Conservation (phyloP, 495 filamentous ascomycete genomes). For the Tuber magnatum region DNA sequence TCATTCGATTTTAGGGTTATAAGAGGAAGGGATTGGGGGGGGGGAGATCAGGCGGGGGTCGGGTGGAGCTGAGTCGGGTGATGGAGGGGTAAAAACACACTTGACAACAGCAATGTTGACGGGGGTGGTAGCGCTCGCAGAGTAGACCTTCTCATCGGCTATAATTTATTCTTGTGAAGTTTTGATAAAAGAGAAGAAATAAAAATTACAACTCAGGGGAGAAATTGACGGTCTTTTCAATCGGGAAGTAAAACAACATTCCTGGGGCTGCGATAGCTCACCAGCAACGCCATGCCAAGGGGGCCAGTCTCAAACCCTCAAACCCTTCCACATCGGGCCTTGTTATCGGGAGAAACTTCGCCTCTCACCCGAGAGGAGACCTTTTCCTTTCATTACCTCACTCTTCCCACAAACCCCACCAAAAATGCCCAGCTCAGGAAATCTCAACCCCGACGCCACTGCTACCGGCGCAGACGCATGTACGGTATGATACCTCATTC, state of each 20-base stretch:
- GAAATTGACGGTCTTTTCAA: no score
- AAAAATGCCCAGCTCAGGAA: not conserved
- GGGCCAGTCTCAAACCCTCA: not conserved
- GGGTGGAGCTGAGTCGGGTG: no score
- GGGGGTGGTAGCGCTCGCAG: constrained; percentile 88
- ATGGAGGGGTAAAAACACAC: constrained; percentile 46
- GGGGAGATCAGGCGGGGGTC: constrained; percentile 7
- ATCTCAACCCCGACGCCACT: not conserved
- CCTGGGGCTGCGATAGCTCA: no score
- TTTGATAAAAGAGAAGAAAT: not conserved
- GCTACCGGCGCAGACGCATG: not conserved
- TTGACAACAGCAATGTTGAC: constrained; percentile 99
- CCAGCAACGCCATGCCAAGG: no score
- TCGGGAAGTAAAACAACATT: no score
- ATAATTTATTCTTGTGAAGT: constrained; percentile 39
- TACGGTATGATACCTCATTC: not conserved
- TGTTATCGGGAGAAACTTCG: not conserved
- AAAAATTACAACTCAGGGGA: no score
- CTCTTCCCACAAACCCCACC: not conserved
- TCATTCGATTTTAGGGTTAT: not conserved
- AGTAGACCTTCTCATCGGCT: constrained; percentile 57
- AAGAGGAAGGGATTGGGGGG: constrained; percentile 12
- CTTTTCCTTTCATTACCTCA: no score
- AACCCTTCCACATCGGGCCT: not conserved
- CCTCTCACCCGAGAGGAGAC: not conserved